Evolutionary conservation across 2,329 filamentous ascomycete genomes (phyloP).

Genomic region (Mycocentrospora acerina): DNA sequence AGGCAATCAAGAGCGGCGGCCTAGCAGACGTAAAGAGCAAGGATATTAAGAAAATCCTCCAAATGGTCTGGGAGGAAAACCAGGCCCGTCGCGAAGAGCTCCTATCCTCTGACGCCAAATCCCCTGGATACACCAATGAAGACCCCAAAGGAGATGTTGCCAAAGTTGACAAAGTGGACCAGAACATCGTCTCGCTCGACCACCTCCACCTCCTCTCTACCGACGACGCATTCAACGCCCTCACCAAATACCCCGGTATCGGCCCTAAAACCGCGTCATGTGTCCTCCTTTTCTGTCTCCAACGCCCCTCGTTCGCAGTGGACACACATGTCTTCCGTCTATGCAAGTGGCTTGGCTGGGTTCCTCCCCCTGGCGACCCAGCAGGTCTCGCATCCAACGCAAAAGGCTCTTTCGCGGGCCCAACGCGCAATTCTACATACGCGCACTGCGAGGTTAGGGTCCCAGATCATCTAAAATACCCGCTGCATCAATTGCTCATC

Average conservation of each 20-base stretch:
- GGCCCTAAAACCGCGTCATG: slow-evolving; percentile 68
- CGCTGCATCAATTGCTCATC: slow-evolving; percentile 63
- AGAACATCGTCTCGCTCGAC: slow-evolving; percentile 65
- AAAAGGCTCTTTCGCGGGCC: slow-evolving; percentile 47
- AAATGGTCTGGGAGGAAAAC: slow-evolving; percentile 71
- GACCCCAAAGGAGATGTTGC: slow-evolving; percentile 55
- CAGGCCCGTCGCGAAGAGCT: slow-evolving; percentile 57
- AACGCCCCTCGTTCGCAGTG: slow-evolving; percentile 64
- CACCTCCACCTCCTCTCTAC: slow-evolving; percentile 59
- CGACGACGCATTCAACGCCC: slow-evolving; percentile 58
- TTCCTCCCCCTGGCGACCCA: slow-evolving; percentile 49
- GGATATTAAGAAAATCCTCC: slow-evolving; percentile 71
- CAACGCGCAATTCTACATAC: slow-evolving; percentile 56
- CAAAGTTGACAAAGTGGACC: slow-evolving; percentile 59
- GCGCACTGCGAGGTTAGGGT: slow-evolving; percentile 62
- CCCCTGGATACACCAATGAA: slow-evolving; percentile 48
- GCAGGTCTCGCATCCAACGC: slow-evolving; percentile 31
- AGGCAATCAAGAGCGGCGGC: slow-evolving; percentile 71
- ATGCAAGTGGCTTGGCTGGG: slow-evolving; percentile 63
- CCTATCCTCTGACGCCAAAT: slow-evolving; percentile 33
- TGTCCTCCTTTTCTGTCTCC: slow-evolving; percentile 65
- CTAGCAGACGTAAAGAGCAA: slow-evolving; percentile 70
- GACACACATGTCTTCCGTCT: slow-evolving; percentile 68
- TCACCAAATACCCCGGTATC: slow-evolving; percentile 63
- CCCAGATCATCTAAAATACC: slow-evolving; percentile 64